A percentile compares a stretch with the other conserved stretches of the same genome.
phyloP scores from a whole-genome alignment of 805 yeast species.

The Teunomyces atbi region DNA sequence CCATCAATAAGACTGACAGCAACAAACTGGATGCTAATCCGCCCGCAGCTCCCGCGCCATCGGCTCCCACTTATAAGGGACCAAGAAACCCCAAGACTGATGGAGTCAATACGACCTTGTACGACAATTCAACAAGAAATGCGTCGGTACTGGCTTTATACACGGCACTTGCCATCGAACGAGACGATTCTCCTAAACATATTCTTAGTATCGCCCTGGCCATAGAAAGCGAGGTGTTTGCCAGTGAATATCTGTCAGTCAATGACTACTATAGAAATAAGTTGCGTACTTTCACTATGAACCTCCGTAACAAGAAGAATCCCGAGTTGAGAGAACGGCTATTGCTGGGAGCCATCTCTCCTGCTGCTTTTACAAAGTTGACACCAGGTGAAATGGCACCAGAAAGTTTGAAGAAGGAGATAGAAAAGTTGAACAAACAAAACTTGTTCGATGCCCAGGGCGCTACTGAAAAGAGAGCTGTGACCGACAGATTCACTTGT shows the following conservation, averaged over 20 bases:
- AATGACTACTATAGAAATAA: slow-evolving; percentile 71
- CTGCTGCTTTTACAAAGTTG: slow-evolving; percentile 72
- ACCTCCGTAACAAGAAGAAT: slow-evolving; percentile 84
- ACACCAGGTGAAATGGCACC: slow-evolving; percentile 96
- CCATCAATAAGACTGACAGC: slow-evolving; percentile 6
- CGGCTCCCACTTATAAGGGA: slow-evolving; percentile 32
- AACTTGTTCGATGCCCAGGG: slow-evolving; percentile 97
- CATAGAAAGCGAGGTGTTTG: slow-evolving; percentile 72
- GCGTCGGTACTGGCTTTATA: slow-evolving; percentile 80
- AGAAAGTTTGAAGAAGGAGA: slow-evolving; percentile 78
- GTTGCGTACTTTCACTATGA: slow-evolving; percentile 82
- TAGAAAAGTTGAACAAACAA: slow-evolving; percentile 81
- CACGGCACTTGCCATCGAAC: slow-evolving; percentile 84
- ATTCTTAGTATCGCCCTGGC: slow-evolving; percentile 64
- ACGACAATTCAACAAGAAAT: slow-evolving; percentile 79
- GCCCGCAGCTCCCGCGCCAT: slow-evolving; percentile 8
- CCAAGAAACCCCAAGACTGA: slow-evolving; percentile 83
- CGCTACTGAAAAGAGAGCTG: slow-evolving; percentile 92
- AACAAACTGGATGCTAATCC: slow-evolving; percentile 4
- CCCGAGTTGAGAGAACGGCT: slow-evolving; percentile 77
- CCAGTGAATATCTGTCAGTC: slow-evolving; percentile 55
- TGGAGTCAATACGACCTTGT: slow-evolving; percentile 66
- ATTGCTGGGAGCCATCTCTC: slow-evolving; percentile 61
- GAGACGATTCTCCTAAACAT: slow-evolving; percentile 54
- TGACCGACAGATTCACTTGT: slow-evolving; percentile 94